Evolutionary conservation across 805 yeast genomes (phyloP), one percentile per base, ranked within the genome.

Genomic region (Teunomyces funiuensis): DNA sequence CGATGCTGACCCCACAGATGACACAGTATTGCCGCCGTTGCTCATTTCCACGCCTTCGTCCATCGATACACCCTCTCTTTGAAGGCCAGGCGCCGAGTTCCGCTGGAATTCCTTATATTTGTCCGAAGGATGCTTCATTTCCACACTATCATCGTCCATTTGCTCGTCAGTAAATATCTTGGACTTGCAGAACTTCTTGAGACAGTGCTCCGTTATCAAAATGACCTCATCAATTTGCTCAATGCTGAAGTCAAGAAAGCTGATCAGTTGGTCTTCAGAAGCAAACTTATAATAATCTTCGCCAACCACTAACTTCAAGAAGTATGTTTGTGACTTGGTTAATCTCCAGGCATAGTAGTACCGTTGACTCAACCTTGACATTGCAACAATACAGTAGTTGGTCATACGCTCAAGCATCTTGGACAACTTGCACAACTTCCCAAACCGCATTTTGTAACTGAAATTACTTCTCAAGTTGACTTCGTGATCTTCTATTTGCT

Each of bases 281-380:
- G 19, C 26, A 15, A 20, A 31, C 20, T 53, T 46, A 41, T 57
- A 62, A 25, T 57, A 52, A 3, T 58, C 64, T 28, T 63, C 52
- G 14, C 65, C 55, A 0, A 48, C 58, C 8, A 77, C 42, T 4
- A 73, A 39, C 17, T 59, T 65, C 15, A 75, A 47, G 17, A 79
- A 50, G 33, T 65, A 70, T 3, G 61, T 57, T 37, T 75, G 76
- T 1, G 85, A 82, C 50, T 81, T 83, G 28, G 79, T 70, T 56
- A 83, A 73, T 60, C 84, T 74, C 80, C 82, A 80, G 2, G 88
- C 85, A 52, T 81, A 82, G 44, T 78, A 80, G 53, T 82, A 83
- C 47, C 80, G 70, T 16, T 65, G 68, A 15, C 85, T 77, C 28
- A 84, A 58, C 29, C 68, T 66, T 19, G 63, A 34, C 36, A 46